These are phyloP conservation scores for Eucalyptus tenuipes DNA, from an alignment of 345 rosid genomes.

Conservation along the genomic window DNA sequence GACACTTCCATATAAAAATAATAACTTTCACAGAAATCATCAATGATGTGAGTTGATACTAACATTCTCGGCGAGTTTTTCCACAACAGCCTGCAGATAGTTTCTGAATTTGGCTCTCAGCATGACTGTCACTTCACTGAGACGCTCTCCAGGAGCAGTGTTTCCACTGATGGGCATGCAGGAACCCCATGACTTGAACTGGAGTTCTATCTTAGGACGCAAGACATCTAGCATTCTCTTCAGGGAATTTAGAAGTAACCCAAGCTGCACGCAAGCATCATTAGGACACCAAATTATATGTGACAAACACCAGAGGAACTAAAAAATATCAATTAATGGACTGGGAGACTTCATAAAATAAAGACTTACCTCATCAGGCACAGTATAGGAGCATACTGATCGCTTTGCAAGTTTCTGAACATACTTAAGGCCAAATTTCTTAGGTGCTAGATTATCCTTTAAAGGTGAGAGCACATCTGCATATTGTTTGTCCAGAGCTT, in stretches of 20 bases:
- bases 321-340: neutral
- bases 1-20: neutral
- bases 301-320: neutral
- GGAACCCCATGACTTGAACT: conserved; percentile 87
- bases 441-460: conserved; percentile 84
- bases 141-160: conserved; percentile 78
- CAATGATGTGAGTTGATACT: conserved; percentile 6
- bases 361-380: conserved; percentile 77
- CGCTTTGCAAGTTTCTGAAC: conserved; percentile 82
- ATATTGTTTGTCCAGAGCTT: conserved; percentile 93
- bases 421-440: conserved; percentile 85
- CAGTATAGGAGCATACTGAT: conserved; percentile 56
- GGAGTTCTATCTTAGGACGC: conserved; percentile 70
- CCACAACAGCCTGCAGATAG: conserved; percentile 87
- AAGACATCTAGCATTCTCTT: conserved; percentile 88
- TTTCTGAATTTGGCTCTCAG: conserved; percentile 83
- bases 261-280: conserved; percentile 38
- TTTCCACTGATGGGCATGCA: conserved; percentile 85
- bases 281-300: neutral
- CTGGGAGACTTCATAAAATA: neutral
- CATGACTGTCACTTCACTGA: conserved; percentile 93
- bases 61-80: conserved; percentile 86
- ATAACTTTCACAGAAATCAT: neutral
- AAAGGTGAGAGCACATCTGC: conserved; percentile 83
- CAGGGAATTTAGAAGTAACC: conserved; percentile 83